Conservation (phyloP, 2,329 filamentous ascomycete genomes). For the Sporothrix dimorphospora region DNA sequence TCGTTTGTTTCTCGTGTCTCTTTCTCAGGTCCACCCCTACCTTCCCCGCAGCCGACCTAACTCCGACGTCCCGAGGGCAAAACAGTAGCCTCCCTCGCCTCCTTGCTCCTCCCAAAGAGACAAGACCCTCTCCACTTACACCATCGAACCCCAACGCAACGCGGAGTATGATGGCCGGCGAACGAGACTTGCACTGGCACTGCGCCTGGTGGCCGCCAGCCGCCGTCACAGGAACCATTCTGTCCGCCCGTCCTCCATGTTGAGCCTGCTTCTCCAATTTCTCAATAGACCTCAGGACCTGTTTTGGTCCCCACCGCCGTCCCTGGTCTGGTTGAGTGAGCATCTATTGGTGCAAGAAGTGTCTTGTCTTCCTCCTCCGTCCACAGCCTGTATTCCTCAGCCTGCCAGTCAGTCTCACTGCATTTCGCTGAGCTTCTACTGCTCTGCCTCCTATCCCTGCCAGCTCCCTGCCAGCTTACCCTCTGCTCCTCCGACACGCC, state of each 20-base stretch:
- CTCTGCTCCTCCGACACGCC: slow-evolving; percentile 7
- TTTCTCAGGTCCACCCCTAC: not conserved
- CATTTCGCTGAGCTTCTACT: not conserved
- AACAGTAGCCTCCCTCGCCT: not conserved
- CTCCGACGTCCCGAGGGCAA: slow-evolving; percentile 26
- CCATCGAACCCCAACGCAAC: slow-evolving; percentile 8
- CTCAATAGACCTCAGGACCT: slow-evolving; percentile 8
- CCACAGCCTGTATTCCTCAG: not conserved
- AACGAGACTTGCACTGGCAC: not conserved
- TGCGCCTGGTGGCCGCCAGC: not conserved
- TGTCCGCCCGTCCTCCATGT: not conserved
- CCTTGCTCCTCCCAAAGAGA: not conserved
- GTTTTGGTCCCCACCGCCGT: not conserved
- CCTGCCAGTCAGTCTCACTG: not conserved
- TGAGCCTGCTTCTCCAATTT: slow-evolving; percentile 4
- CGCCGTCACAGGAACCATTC: not conserved
- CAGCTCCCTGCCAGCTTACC: not conserved
- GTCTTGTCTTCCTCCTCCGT: not conserved
- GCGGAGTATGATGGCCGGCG: slow-evolving; percentile 26
- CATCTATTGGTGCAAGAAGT: not conserved
- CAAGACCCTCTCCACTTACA: not conserved
- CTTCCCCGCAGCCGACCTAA: slow-evolving; percentile 21
- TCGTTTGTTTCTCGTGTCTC: not conserved
- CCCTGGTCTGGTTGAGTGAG: not conserved
- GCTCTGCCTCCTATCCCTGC: not conserved